phyloP scores from a whole-genome alignment of 108 stramenopile genomes.

The Seminavis robusta region DNA sequence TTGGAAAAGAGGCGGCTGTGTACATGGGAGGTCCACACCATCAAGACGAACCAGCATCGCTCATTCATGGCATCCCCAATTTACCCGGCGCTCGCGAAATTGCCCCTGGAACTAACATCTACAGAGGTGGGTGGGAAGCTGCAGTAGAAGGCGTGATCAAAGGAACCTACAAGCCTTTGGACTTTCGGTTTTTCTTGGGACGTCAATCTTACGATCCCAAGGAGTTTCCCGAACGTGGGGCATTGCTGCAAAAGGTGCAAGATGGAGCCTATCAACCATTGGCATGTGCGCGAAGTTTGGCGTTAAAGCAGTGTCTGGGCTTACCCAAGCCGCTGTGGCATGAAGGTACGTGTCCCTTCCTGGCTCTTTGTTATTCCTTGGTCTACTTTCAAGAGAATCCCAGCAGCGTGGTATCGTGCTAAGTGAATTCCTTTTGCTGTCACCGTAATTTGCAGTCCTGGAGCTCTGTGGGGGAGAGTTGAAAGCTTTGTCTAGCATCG shows the following conservation, averaged over 20 bases:
- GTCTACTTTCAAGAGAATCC: no score
- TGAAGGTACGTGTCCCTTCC: no score
- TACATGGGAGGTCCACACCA: slow-evolving; percentile 79
- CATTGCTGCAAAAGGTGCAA: slow-evolving; percentile 43
- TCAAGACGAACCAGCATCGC: slow-evolving; percentile 55
- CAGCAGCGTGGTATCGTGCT: no score
- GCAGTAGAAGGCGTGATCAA: slow-evolving; percentile 68
- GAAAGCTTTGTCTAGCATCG: slow-evolving; percentile 59
- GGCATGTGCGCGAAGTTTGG: slow-evolving; percentile 67
- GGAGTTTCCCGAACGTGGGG: no score
- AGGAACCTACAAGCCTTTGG: slow-evolving; percentile 67
- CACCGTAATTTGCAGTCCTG: no score
- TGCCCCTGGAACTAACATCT: slow-evolving; percentile 71
- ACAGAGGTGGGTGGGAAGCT: slow-evolving; percentile 66
- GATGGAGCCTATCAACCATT: slow-evolving; percentile 73
- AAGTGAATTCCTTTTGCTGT: no score
- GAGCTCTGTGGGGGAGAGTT: slow-evolving; percentile 74
- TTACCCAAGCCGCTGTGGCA: slow-evolving; percentile 89
- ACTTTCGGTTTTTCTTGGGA: slow-evolving; percentile 85
- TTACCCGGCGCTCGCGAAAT: slow-evolving; percentile 70
- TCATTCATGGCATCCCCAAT: slow-evolving; percentile 76
- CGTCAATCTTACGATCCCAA: slow-evolving; percentile 37
- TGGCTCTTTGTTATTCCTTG: no score
- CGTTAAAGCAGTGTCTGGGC: slow-evolving; percentile 81
- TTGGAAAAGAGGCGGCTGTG: slow-evolving; percentile 60